Evolutionary conservation across 768 basidiomycete genomes (phyloP), one percentile per base, ranked within the genome.

Genomic region (Tricholoma terreum): DNA sequence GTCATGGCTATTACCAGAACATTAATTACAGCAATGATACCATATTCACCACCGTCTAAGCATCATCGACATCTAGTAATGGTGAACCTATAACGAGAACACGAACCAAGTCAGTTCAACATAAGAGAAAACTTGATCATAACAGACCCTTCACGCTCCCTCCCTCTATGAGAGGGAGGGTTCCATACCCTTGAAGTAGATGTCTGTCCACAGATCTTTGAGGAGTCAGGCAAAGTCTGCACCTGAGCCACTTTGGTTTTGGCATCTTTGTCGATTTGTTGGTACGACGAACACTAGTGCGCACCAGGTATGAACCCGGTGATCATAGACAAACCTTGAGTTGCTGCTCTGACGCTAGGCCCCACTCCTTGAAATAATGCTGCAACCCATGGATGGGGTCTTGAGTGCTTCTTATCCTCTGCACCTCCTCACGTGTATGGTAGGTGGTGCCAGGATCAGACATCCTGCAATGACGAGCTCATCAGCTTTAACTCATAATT

Each of bases 391-490:
- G 91, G 74, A 98, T 98, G 15, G 94, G 92, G 69, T 98, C 96
- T 69, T 94, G 89, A 11, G 92, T 93, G 58, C 87, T 90, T 45
- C 97, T 84, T 93, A 99, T 96, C 66, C 91, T 82, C 77, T 98
- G 94, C 54, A 98, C 89, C 75, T 98, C 97, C 73, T 99, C 97
- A 63, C 94, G 91, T 4, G 94, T 98, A 64, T 94, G 92, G 85
- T 99, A 98, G 31, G 97, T 98, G 30, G 96, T 98, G 61, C 96
- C 95, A 31, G 96, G 97, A 75, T 98, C 96, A 56, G 94, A 97
- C 96, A 98, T 98, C 12, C 88, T 90, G 64, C 43, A 17, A 50
- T 14, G 19, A 46, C 17, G 10, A 17, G 43, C 10, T 10, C 10
- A 14, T 46, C 10, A 46, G 17, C 10, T 10, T 45, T 17, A 45